A percentile compares a stretch with the other conserved stretches of the same genome.
Evolutionary conservation across 495 filamentous ascomycete species (phyloP).

Genomic region (Neurospora sp.): DNA sequence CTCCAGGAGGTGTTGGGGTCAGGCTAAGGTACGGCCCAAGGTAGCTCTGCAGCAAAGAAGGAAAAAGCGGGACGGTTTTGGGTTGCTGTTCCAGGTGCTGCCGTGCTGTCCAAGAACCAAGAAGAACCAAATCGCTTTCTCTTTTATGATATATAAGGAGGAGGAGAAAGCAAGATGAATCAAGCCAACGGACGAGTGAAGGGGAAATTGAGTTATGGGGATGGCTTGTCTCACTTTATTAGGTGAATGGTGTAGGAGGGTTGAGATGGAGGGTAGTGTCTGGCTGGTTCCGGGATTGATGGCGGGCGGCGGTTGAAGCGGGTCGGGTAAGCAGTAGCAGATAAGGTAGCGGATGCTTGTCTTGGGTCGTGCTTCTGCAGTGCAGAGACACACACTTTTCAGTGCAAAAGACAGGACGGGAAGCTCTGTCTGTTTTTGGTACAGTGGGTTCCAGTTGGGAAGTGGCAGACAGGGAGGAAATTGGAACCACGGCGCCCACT

Average conservation of each 20-base stretch:
- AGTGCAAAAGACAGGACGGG: not conserved
- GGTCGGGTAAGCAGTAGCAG: not conserved
- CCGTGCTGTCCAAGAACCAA: not conserved
- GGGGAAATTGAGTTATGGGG: not conserved
- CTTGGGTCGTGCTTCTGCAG: not conserved
- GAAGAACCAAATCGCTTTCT: not conserved
- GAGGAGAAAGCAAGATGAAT: not conserved
- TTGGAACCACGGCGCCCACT: constrained; percentile 1
- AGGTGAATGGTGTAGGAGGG: not conserved
- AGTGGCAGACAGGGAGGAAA: constrained; percentile 1
- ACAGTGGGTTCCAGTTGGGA: not conserved
- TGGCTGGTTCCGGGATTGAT: not conserved
- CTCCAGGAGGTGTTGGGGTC: not conserved
- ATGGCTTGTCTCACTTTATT: not conserved
- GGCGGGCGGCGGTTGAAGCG: not conserved
- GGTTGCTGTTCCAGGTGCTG: not conserved
- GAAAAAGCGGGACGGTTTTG: not conserved
- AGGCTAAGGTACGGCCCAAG: not conserved
- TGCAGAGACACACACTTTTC: not conserved
- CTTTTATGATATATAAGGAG: not conserved
- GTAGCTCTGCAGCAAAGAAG: not conserved
- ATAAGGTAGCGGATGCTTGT: not conserved
- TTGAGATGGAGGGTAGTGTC: not conserved
- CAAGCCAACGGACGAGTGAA: not conserved
- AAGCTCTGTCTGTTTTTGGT: not conserved